phyloP scores from a whole-genome alignment of 352 stramenopile genomes.

The Phytophthora multivora region DNA sequence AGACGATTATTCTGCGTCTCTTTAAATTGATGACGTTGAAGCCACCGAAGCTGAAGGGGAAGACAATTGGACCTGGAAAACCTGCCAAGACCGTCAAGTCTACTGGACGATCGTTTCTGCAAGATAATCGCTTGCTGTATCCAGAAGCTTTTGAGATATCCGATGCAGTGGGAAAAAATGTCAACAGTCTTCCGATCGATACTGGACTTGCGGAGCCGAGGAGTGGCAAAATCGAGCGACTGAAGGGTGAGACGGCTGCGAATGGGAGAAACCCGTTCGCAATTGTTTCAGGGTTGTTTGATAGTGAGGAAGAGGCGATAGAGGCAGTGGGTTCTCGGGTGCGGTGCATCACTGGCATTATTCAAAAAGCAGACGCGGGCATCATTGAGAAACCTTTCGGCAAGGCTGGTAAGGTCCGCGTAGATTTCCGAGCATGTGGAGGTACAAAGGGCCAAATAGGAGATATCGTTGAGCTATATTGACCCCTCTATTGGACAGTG shows the following conservation, averaged over 20 bases:
- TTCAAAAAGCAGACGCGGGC: conserved; percentile 47
- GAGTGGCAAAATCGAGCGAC: conserved; percentile 53
- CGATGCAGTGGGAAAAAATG: background rate
- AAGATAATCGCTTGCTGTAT: conserved; percentile 52
- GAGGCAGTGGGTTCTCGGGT: conserved; percentile 34
- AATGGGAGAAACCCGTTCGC: conserved; percentile 69
- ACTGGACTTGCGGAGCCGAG: background rate
- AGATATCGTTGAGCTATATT: conserved; percentile 40
- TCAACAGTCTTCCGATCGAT: background rate
- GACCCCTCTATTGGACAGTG: too few species aligned
- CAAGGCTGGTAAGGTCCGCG: conserved; percentile 76
- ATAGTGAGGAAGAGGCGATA: conserved; percentile 46
- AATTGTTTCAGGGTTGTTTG: conserved; percentile 65
- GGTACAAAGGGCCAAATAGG: conserved; percentile 57
- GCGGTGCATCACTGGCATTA: conserved; percentile 7
- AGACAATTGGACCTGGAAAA: background rate
- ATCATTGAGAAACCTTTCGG: conserved; percentile 75
- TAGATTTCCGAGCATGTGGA: conserved; percentile 45
- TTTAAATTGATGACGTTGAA: conserved; percentile 57
- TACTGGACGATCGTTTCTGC: conserved; percentile 32
- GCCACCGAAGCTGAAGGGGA: conserved; percentile 35
- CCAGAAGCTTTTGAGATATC: conserved; percentile 37
- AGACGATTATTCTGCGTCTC: conserved; percentile 63
- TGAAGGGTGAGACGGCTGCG: conserved; percentile 71
- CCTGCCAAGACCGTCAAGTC: background rate